Percentiles rank a stretch among this genome's conserved stretches.
These are phyloP conservation scores for Epicoccum nigrum DNA, from an alignment of 2,329 filamentous ascomycete species.

Conservation along the genomic window DNA sequence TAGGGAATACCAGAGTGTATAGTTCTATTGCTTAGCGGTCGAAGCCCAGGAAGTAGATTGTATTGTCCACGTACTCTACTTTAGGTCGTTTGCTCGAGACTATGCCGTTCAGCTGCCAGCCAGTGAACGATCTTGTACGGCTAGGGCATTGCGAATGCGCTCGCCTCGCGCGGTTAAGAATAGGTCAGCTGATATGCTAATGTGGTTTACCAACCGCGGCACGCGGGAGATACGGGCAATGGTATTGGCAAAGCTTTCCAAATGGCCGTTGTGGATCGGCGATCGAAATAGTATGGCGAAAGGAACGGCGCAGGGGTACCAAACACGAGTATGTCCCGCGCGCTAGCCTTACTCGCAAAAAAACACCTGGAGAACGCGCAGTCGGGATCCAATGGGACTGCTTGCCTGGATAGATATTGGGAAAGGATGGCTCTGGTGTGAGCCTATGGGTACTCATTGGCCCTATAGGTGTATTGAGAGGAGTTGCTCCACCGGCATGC, in stretches of 20 bases:
- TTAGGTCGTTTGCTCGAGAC: no score
- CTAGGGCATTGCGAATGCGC: not conserved
- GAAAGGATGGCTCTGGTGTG: no score
- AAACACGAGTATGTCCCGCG: conserved; percentile 1
- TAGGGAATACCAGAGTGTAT: no score
- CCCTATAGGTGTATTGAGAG: not conserved
- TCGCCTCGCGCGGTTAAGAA: conserved; percentile 6
- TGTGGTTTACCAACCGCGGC: not conserved
- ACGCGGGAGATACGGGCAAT: not conserved
- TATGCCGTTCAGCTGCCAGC: no score
- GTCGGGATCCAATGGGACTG: not conserved
- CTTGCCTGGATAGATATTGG: not conserved
- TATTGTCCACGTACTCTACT: no score
- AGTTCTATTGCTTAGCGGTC: no score
- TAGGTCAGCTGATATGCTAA: not conserved
- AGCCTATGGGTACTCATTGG: not conserved
- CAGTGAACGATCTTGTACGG: no score
- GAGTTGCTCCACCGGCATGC: not conserved
- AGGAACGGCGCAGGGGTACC: conserved; percentile 8
- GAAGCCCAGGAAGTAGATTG: no score
- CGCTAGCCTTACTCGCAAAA: conserved; percentile 6
- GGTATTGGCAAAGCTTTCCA: conserved; percentile 3
- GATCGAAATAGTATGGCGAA: conserved; percentile 13
- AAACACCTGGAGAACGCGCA: not conserved
- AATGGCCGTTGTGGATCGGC: conserved; percentile 10